Base-by-base conservation (phyloP, 257 asterid species). In the Ligustrum vulgare region DNA sequence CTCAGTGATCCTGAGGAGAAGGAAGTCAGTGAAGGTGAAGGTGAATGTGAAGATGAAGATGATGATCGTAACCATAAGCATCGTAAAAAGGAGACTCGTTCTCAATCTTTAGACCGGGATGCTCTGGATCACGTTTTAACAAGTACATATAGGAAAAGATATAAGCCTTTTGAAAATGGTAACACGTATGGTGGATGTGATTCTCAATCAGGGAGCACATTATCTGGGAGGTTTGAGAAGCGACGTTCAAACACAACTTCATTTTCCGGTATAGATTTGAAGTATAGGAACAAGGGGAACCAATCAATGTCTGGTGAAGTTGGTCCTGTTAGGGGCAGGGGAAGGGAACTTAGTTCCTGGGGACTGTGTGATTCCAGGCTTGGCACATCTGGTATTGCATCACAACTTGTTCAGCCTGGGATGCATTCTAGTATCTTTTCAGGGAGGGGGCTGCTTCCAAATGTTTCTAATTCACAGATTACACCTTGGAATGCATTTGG, bases 61-160 rank as follows among this genome's bases (percentile, higher is more conserved):
- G 98, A 94, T 87, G 98, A 94, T 83, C 98, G 98, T 73, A 94
- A 94, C 81, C 98, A 94, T 80, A 94, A 94, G 83, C 98, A 94
- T 83, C 97, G 98, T 34, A 90, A 89, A 68, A 85, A 89, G 69
- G 99, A 86, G 25, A 85, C 84, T 75, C 86, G 60, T 75, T 90
- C 97, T 76, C 89, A 90, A 67, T 90, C 97, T 67, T 39, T 82
- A 79, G 97, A 87, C 74, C 91, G 84, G 77, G 89, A 89, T 81
- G 82, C 90, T 79, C 80, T 86, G 70, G 96, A 86, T 79, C 90
- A 86, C 71, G 87, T 71, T 82, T 75, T 86, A 31, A 75, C 87
- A 18, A 89, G 92, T 74, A 90, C 97, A 43, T 88, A 80, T 79
- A 84, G 91, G 74, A 95, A 90, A 82, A 83, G 95, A 77, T 84